phyloP scores from a whole-genome alignment of 768 basidiomycete genomes.

The Ramaria sp. region DNA sequence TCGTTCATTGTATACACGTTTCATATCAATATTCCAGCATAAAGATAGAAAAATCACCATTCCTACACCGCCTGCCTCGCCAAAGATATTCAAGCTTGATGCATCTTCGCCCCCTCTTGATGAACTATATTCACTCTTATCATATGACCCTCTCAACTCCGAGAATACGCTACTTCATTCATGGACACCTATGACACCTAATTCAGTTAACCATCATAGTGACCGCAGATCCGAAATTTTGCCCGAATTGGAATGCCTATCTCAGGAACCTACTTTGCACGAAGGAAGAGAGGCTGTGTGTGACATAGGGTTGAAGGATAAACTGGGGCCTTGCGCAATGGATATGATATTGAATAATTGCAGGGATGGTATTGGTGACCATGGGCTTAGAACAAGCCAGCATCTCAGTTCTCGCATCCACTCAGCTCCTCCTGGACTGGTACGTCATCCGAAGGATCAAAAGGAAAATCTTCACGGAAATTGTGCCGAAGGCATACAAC shows the following conservation, averaged over 20 bases:
- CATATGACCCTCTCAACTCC: neutral
- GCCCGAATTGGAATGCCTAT: neutral
- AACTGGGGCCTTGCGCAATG: neutral
- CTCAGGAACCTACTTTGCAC: neutral
- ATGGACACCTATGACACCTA: neutral
- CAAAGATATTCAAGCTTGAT: neutral
- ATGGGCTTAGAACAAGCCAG: neutral
- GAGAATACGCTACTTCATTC: neutral
- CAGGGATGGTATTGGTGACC: neutral
- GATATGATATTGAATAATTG: neutral
- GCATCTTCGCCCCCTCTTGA: neutral
- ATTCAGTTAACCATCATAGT: neutral
- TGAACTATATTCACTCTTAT: neutral
- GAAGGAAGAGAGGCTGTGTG: neutral
- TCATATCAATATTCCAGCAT: neutral
- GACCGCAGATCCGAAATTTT: neutral
- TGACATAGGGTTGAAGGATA: neutral
- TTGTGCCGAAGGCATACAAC: neutral
- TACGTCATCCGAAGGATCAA: neutral
- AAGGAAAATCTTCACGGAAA: neutral
- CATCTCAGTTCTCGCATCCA: neutral
- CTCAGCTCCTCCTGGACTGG: no score
- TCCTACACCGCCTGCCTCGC: neutral
- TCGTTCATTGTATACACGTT: neutral
- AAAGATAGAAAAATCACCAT: neutral